These are phyloP conservation scores for Afroboletus lepidellus DNA, from an alignment of 1,284 basidiomycete genomes.

Conservation along the genomic window DNA sequence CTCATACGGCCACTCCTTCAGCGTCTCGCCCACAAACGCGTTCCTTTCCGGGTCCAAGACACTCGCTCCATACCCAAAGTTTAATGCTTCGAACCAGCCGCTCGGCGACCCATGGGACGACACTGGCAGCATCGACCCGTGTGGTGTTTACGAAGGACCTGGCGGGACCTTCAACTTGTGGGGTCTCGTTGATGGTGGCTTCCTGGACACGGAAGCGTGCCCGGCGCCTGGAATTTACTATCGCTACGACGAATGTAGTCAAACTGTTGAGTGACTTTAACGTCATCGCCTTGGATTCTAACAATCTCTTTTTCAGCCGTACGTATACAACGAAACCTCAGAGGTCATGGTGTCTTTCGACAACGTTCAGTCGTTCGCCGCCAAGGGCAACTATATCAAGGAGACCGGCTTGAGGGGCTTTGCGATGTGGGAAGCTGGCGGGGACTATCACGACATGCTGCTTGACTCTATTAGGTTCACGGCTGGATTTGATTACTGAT, in stretches of 20 bases:
- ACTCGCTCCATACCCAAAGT: neutral
- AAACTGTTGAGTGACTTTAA: neutral
- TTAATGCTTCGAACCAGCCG: neutral
- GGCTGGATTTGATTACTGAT: neutral
- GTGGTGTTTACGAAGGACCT: neutral
- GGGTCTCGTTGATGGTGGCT: neutral
- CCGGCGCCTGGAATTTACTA: neutral
- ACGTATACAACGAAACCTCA: neutral
- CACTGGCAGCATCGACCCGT: neutral
- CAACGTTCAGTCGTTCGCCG: neutral
- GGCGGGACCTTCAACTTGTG: neutral
- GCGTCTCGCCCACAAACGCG: neutral
- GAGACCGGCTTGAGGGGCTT: neutral
- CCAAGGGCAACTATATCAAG: neutral
- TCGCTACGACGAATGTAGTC: neutral
- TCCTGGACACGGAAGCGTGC: neutral
- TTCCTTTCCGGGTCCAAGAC: neutral
- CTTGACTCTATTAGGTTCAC: neutral
- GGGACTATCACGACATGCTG: neutral
- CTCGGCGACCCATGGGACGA: neutral
- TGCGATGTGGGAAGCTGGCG: neutral
- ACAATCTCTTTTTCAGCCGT: neutral
- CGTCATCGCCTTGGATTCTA: neutral
- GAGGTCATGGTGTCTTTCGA: neutral
- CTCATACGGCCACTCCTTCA: neutral